Percentiles rank a stretch among this genome's conserved stretches.
Conservation (phyloP, 2,329 filamentous ascomycete genomes). For the Aspergillus luchuensis region DNA sequence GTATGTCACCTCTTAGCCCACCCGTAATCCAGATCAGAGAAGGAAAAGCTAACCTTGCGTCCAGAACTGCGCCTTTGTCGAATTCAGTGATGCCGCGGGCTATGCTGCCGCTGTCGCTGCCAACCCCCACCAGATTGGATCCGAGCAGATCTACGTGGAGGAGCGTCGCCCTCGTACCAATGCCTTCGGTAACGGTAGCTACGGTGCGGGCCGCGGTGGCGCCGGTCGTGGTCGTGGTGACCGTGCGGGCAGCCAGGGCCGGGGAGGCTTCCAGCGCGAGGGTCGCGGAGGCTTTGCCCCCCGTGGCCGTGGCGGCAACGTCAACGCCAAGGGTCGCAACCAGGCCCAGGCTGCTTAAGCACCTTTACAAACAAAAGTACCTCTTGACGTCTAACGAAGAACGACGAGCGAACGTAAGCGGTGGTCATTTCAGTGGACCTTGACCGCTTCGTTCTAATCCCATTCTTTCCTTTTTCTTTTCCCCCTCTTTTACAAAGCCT, state of each 20-base stretch:
- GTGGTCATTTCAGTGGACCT: slow-evolving; percentile 6
- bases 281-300: slow-evolving; percentile 67
- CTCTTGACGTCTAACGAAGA: slow-evolving; percentile 6
- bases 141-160: slow-evolving; percentile 82
- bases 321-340: slow-evolving; percentile 48
- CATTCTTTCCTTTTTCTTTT: slow-evolving; percentile 3
- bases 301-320: slow-evolving; percentile 65
- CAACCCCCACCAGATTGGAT: slow-evolving; percentile 83
- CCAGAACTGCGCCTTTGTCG: slow-evolving; percentile 95
- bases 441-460: slow-evolving; percentile 13
- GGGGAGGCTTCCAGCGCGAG: slow-evolving; percentile 69
- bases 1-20: slow-evolving; percentile 53
- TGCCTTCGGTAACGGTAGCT: slow-evolving; percentile 68
- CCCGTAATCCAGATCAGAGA: background rate
- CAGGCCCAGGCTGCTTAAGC: slow-evolving; percentile 48
- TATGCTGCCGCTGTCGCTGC: slow-evolving; percentile 80
- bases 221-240: slow-evolving; percentile 69
- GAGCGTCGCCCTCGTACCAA: slow-evolving; percentile 78
- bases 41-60: slow-evolving; percentile 6
- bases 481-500: background rate
- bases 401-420: slow-evolving; percentile 10
- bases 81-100: slow-evolving; percentile 78
- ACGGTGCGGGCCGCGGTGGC: slow-evolving; percentile 62
- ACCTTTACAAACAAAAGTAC: background rate
- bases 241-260: slow-evolving; percentile 62